These are phyloP conservation scores for Agrostemma githago DNA, from an alignment of 148 eudicot genomes.

Conservation along the genomic window DNA sequence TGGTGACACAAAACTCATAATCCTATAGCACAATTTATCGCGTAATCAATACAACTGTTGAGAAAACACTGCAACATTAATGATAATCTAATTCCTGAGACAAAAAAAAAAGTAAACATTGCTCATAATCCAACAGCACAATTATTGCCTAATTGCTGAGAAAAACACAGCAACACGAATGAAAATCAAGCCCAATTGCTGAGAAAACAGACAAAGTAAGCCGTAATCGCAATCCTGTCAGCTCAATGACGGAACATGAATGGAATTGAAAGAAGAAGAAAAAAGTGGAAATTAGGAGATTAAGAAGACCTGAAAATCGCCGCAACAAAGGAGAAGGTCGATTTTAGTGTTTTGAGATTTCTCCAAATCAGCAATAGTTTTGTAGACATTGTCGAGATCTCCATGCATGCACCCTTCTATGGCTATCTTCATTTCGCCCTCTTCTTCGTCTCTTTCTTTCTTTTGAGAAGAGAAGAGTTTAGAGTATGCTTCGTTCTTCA, in stretches of 20 bases:
- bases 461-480: neutral
- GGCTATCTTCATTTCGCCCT: constrained; percentile 66
- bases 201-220: no score
- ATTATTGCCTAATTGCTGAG: neutral
- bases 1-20: neutral
- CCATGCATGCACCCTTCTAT: constrained; percentile 99
- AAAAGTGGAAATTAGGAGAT: neutral
- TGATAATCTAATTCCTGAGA: neutral
- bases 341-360: constrained; percentile 65
- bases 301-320: constrained; percentile 82
- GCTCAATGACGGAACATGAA: no score
- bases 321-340: constrained; percentile 91
- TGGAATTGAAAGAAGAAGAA: no score
- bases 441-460: neutral
- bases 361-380: constrained; percentile 72
- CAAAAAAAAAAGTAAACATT: neutral
- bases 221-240: no score
- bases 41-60: neutral
- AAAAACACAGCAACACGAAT: no score
- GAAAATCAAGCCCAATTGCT: no score
- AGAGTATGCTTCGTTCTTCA: constrained; percentile 3
- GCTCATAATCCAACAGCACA: neutral
- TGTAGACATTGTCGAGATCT: constrained; percentile 82
- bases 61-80: neutral
- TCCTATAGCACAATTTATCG: neutral